Evolutionary conservation across 1,139 yeast species (phyloP).

Genomic region (Scheffersomyces illinoinensis): DNA sequence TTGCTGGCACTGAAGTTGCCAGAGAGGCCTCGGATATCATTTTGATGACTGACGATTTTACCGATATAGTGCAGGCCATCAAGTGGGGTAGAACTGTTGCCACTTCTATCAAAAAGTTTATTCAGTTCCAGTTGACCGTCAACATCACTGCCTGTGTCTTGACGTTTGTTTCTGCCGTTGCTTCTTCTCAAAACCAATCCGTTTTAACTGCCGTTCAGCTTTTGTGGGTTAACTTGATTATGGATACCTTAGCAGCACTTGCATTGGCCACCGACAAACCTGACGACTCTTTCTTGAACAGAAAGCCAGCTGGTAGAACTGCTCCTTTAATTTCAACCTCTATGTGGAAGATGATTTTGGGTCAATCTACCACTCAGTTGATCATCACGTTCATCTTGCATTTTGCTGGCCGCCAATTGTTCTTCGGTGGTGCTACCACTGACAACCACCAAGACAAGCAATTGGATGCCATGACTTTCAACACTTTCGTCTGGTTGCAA

Average conservation of each 20-base stretch:
- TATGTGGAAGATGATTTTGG: slow-evolving; percentile 98
- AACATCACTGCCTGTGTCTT: slow-evolving; percentile 92
- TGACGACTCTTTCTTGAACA: slow-evolving; percentile 70
- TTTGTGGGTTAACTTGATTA: slow-evolving; percentile 94
- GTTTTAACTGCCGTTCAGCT: slow-evolving; percentile 96
- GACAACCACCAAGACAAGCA: slow-evolving; percentile 53
- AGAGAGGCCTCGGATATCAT: slow-evolving; percentile 94
- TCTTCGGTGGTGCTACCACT: slow-evolving; percentile 44
- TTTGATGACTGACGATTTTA: slow-evolving; percentile 91
- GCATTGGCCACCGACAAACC: slow-evolving; percentile 99
- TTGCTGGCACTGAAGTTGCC: slow-evolving; percentile 92
- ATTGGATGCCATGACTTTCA: slow-evolving; percentile 84
- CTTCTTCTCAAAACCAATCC: slow-evolving; percentile 72
- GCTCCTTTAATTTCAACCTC: slow-evolving; percentile 83
- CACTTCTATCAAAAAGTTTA: slow-evolving; percentile 88
- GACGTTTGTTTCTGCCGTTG: slow-evolving; percentile 92
- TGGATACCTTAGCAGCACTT: slow-evolving; percentile 97
- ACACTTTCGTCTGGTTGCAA: slow-evolving; percentile 97
- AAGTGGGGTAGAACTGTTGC: slow-evolving; percentile 99
- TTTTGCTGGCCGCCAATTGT: slow-evolving; percentile 71
- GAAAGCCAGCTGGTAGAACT: slow-evolving; percentile 82
- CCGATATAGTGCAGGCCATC: slow-evolving; percentile 95
- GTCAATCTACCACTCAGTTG: slow-evolving; percentile 81
- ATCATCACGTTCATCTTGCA: slow-evolving; percentile 75
- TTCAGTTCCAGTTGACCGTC: slow-evolving; percentile 95